A percentile compares a stretch with the other conserved stretches of the same genome.
These are phyloP conservation scores for Hypsizygus ulmarius DNA, from an alignment of 1,284 basidiomycete genomes.

Conservation along the genomic window DNA sequence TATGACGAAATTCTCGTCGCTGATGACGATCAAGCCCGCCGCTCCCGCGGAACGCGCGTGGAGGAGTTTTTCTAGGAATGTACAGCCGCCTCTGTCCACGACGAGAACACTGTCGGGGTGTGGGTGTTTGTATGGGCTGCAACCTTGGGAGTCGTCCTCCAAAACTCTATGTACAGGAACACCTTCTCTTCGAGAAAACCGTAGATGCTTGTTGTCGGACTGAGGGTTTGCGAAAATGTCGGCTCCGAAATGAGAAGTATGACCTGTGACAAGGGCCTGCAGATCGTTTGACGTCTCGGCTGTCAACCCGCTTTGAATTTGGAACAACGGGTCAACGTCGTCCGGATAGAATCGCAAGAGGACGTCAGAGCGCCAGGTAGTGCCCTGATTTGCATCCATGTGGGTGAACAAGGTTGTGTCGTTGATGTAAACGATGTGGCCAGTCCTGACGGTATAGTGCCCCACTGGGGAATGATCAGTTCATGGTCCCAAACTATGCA, in stretches of 20 bases:
- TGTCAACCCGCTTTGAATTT: constrained; percentile 31
- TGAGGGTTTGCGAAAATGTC: constrained; percentile 42
- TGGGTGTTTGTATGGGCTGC: constrained; percentile 46
- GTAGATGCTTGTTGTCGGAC: constrained; percentile 28
- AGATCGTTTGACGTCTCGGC: constrained; percentile 31
- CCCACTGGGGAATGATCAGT: constrained; percentile 56
- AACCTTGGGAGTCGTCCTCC: constrained; percentile 53
- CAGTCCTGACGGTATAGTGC: constrained; percentile 74
- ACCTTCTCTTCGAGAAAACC: constrained; percentile 50
- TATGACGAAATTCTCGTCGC: constrained; percentile 54
- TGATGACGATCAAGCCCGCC: constrained; percentile 71
- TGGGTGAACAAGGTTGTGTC: constrained; percentile 59
- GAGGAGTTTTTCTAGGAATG: constrained; percentile 78
- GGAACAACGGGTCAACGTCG: constrained; percentile 43
- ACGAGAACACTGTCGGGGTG: constrained; percentile 55
- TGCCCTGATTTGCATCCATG: constrained; percentile 27
- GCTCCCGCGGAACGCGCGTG: constrained; percentile 66
- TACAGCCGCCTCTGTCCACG: constrained; percentile 70
- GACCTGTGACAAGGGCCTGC: constrained; percentile 53
- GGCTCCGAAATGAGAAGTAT: constrained; percentile 71
- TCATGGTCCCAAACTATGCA: background rate
- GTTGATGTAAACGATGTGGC: constrained; percentile 79
- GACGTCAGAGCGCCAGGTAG: constrained; percentile 38
- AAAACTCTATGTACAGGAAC: constrained; percentile 48
- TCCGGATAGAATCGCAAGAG: constrained; percentile 59